A percentile compares a stretch with the other conserved stretches of the same genome.
Conservation (phyloP, 768 basidiomycete species). For the Suillus bovinus region DNA sequence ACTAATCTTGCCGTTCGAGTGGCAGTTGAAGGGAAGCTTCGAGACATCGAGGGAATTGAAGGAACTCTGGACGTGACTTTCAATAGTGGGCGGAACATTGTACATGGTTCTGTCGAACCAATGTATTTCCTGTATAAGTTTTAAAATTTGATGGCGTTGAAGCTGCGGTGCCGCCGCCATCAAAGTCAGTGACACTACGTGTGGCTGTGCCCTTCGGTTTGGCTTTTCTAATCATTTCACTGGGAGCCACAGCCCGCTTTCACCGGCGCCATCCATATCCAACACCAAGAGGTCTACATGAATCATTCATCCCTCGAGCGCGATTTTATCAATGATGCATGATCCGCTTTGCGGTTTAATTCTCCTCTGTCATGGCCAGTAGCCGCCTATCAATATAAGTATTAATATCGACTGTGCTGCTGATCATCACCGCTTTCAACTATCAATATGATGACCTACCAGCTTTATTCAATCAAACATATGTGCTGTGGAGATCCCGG, state of each 20-base stretch:
- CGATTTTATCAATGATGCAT: not conserved
- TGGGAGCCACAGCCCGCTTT: not conserved
- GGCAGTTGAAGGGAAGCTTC: not conserved
- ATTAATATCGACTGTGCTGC: not conserved
- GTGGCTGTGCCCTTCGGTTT: not conserved
- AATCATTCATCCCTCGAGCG: not conserved
- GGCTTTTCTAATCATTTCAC: no score
- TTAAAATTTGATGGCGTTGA: not conserved
- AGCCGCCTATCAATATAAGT: not conserved
- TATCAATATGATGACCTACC: not conserved
- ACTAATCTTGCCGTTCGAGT: constrained; percentile 2
- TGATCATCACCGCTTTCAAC: not conserved
- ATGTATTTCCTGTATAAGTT: not conserved
- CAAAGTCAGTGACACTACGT: not conserved
- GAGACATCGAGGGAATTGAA: constrained; percentile 1
- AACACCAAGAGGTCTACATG: not conserved
- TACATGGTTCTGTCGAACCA: constrained; percentile 37
- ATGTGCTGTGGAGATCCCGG: not conserved
- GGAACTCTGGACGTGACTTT: constrained; percentile 11
- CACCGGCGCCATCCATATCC: not conserved
- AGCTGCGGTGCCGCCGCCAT: constrained; percentile 6
- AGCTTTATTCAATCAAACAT: not conserved
- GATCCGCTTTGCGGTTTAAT: not conserved
- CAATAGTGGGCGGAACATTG: constrained; percentile 48
- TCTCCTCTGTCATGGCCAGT: not conserved